Evolutionary conservation across 352 stramenopile species (phyloP).

Genomic region (Pythium sukuiense): DNA sequence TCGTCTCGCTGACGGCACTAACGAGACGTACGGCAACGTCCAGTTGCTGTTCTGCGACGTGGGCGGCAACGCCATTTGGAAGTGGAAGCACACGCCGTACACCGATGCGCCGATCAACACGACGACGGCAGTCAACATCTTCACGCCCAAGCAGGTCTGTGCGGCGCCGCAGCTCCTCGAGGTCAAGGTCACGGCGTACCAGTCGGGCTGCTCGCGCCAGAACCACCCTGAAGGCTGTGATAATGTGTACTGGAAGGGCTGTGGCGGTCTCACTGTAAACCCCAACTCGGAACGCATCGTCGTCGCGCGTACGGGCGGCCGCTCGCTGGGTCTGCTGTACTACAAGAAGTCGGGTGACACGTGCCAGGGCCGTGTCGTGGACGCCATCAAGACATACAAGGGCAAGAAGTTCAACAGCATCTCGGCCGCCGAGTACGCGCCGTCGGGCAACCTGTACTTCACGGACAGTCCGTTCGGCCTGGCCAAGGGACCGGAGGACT

Average conservation of each 20-base stretch:
- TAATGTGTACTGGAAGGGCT: constrained; percentile 78
- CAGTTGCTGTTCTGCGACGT: constrained; percentile 66
- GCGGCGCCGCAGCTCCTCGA: constrained; percentile 33
- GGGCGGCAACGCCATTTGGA: constrained; percentile 72
- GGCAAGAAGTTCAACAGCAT: constrained; percentile 82
- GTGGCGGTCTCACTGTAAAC: constrained; percentile 73
- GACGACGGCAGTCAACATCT: constrained; percentile 57
- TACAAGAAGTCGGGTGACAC: constrained; percentile 46
- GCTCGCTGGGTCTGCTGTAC: constrained; percentile 70
- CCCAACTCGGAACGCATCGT: constrained; percentile 61
- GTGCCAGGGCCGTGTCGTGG: constrained; percentile 74
- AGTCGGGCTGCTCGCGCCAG: constrained; percentile 83
- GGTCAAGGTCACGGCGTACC: constrained; percentile 65
- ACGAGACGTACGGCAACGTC: constrained; percentile 42
- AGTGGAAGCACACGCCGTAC: constrained; percentile 49
- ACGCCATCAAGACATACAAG: constrained; percentile 71
- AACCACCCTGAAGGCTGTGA: constrained; percentile 74
- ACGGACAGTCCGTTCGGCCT: constrained; percentile 78
- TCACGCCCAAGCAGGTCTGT: constrained; percentile 40
- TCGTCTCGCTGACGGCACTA: constrained; percentile 34
- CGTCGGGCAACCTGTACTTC: constrained; percentile 74
- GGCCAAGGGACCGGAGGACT: constrained; percentile 52
- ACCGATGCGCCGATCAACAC: constrained; percentile 36
- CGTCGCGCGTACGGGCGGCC: constrained; percentile 72
- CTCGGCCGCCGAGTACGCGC: constrained; percentile 62